Evolutionary conservation across 257 asterid genomes (phyloP), one percentile per base, ranked within the genome.

Genomic region (Scutellaria minor): DNA sequence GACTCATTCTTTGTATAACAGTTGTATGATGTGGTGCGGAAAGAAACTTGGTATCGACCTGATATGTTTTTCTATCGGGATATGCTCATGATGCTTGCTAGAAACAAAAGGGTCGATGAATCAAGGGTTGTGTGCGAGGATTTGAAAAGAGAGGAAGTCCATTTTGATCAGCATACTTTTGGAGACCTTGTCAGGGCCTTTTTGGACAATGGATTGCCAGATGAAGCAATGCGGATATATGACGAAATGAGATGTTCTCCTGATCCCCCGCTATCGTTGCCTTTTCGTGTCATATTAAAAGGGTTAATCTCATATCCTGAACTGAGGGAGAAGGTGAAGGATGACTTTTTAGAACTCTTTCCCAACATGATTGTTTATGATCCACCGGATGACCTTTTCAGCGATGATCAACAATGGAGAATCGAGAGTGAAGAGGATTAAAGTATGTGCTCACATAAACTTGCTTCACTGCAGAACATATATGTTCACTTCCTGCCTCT

Each of bases 51-150:
- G 96, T 94, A 94, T 58, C 82, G 96, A 54, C 98, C 98, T 9
- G 98, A 94, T 72, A 91, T 87, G 99, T 94, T 88, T 78, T 94
- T 94, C 81, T 83, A 88, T 78, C 86, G 97, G 53, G 97, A 94
- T 73, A 91, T 94, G 97, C 96, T 91, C 18, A 72, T 89, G 86
- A 94, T 91, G 99, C 97, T 94, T 66, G 93, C 99, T 20, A 87
- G 96, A 80, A 94, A 91, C 85, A 86, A 85, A 72, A 84, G 66
- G 74, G 84, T 84, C 20, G 96, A 87, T 3, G 93, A 89, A 79
- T 74, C 92, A 22, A 81, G 80, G 59, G 79, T 50, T 68, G 96
- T 94, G 10, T 94, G 99, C 97, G 84, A 58, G n/a, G 97, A 94
- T 82, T 61, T 94, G 61, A 89, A 85, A 82, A 80, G 77, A 31